phyloP scores from a whole-genome alignment of 2,329 filamentous ascomycete species.

The Didymella exigua region DNA sequence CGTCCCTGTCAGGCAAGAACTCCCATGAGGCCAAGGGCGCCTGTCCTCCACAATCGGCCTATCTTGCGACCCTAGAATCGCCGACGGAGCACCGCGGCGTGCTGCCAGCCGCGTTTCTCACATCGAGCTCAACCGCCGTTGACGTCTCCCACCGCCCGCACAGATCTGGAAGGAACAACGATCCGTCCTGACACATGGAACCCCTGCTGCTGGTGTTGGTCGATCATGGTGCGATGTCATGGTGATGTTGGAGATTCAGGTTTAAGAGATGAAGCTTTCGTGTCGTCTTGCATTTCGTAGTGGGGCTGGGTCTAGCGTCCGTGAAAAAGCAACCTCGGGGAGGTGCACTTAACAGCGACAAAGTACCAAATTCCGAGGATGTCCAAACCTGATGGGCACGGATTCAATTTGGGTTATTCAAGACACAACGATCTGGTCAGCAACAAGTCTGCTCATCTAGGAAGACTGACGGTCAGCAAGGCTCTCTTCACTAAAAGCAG shows the following conservation, averaged over 20 bases:
- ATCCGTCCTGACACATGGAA: neutral
- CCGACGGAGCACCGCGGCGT: neutral
- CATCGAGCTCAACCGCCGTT: neutral
- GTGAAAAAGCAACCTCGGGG: neutral
- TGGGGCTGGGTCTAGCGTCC: constrained; percentile 3
- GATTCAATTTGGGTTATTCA: too few relatives aligned
- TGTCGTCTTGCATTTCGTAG: neutral
- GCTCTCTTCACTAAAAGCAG: too few relatives aligned
- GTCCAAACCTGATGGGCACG: too few relatives aligned
- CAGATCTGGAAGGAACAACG: constrained; percentile 2
- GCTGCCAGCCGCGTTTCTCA: constrained; percentile 1
- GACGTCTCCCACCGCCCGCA: neutral
- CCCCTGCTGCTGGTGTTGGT: neutral
- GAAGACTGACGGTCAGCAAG: too few relatives aligned
- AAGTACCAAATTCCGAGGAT: too few relatives aligned
- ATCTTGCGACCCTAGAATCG: constrained; percentile 4
- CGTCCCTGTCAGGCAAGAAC: neutral
- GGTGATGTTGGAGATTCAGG: neutral
- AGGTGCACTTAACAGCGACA: too few relatives aligned
- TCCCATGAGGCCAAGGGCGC: neutral
- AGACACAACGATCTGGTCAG: too few relatives aligned
- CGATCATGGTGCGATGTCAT: neutral
- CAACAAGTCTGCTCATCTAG: too few relatives aligned
- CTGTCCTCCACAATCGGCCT: neutral
- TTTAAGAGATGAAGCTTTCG: neutral